Conservation (phyloP, 1,139 yeast genomes). For the Geotrichum europaeum region DNA sequence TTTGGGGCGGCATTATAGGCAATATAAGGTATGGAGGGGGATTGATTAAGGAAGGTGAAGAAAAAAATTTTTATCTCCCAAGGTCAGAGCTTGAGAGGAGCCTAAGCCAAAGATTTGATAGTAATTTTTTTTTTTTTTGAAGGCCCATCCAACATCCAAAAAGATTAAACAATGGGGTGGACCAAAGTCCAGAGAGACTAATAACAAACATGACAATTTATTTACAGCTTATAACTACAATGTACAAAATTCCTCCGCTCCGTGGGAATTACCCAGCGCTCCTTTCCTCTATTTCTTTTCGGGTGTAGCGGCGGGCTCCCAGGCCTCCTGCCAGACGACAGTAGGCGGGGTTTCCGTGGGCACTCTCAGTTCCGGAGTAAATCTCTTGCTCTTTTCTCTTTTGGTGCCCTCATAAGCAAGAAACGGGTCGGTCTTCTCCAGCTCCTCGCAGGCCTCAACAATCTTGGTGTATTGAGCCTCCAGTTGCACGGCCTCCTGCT, state of each 20-base stretch:
- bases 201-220: neutral
- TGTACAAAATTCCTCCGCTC: neutral
- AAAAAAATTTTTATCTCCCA: neutral
- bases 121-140: neutral
- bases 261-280: neutral
- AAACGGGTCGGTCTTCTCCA: constrained; percentile 47
- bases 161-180: neutral
- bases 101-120: neutral
- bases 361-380: constrained; percentile 57
- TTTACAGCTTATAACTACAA: neutral
- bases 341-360: constrained; percentile 93
- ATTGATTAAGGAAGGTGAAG: neutral
- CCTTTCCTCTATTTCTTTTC: neutral
- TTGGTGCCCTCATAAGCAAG: constrained; percentile 49
- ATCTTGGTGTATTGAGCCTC: constrained; percentile 62
- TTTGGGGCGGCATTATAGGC: constrained; percentile 2
- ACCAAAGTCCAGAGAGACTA: neutral
- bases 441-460: constrained; percentile 65
- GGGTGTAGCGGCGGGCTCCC: constrained; percentile 31
- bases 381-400: constrained; percentile 42
- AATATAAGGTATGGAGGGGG: neutral
- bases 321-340: constrained; percentile 72
- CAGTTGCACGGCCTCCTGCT: constrained; percentile 43
- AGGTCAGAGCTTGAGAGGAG: neutral
- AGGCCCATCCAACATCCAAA: neutral